Base-by-base conservation (phyloP, 1,284 basidiomycete species). In the Apiotrichum mycotoxinovorans region DNA sequence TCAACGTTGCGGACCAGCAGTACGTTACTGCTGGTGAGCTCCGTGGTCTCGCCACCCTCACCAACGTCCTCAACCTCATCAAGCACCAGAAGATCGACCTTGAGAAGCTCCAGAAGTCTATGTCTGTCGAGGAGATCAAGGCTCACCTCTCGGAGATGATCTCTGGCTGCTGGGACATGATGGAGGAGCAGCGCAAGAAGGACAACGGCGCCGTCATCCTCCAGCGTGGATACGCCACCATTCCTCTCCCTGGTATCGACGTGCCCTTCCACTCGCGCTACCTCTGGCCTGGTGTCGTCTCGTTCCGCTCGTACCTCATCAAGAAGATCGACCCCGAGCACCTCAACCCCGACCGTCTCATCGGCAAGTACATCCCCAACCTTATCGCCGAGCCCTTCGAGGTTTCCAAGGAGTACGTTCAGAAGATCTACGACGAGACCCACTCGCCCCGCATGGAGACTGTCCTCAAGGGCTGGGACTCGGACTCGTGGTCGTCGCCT, bases 211-310 rank as follows among this genome's bases (percentile, higher is more conserved):
- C 89, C 66, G 91, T 98, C 79, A 88, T 88, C 66, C 86, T 98
- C 54, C 94, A 98, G 73, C 88, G 95, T 68, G 95, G 95, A 12
- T 97, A 94, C 70, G 94, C 91, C 0, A 94, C 92, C 11, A 96
- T 97, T 62, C 93, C 94, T 54, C 83, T 97, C 14, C 91, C 95
- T 35, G 95, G 95, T 68, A 98, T 98, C 69, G 95, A 98, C 69
- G 95, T 98, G 14, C 95, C 96, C 14, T 98, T 98, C 89, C 95
- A 98, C 78, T 79, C 95, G 11, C 88, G 91, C 66, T 98, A 98
- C 80, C 84, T 98, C 46, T 94, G 95, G 96, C 92, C 93, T 33
- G 96, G 95, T 75, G 96, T 98, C 50, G 85, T 98, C 85, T 92
- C 76, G 33, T 72, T 67, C 63, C 63, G 62, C 64, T 60, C 75